Percentiles rank a stretch among this genome's conserved stretches.
Evolutionary conservation across 225 moss, liverwort and hornwort genomes (phyloP).

Genomic region (Antitrichia curtipendula): DNA sequence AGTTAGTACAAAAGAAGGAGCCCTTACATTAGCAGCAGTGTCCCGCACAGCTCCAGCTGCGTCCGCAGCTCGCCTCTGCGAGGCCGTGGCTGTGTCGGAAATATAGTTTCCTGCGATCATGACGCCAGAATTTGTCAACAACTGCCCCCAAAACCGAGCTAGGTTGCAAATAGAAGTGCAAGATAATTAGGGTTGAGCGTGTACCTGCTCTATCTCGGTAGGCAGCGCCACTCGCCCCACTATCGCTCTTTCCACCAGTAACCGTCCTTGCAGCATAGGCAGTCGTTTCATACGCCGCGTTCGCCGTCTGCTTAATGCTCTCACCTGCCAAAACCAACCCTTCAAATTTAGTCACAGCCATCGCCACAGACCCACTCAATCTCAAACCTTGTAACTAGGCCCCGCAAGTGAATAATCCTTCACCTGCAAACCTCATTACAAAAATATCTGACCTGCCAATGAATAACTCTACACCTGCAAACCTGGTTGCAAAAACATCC

Average conservation of each 20-base stretch:
- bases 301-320: conserved; percentile 33
- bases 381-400: neutral
- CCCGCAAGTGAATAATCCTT: neutral
- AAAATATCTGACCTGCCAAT: neutral
- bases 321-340: conserved; percentile 1
- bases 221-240: neutral
- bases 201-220: conserved; percentile 26
- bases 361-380: neutral
- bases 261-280: conserved; percentile 3
- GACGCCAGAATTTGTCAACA: neutral
- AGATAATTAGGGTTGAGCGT: neutral
- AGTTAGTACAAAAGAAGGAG: too few relatives aligned
- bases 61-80: conserved; percentile 9
- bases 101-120: conserved; percentile 10
- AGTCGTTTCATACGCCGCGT: conserved; percentile 24
- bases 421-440: neutral
- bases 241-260: conserved; percentile 12
- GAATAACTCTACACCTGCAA: neutral
- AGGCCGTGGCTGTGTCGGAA: neutral
- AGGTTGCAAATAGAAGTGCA: neutral
- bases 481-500: neutral
- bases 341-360: neutral
- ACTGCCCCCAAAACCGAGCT: neutral
- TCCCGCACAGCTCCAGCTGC: conserved; percentile 8
- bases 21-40: neutral